phyloP scores from a whole-genome alignment of 2,329 filamentous ascomycete species.

The Sarocladium brachiariae region DNA sequence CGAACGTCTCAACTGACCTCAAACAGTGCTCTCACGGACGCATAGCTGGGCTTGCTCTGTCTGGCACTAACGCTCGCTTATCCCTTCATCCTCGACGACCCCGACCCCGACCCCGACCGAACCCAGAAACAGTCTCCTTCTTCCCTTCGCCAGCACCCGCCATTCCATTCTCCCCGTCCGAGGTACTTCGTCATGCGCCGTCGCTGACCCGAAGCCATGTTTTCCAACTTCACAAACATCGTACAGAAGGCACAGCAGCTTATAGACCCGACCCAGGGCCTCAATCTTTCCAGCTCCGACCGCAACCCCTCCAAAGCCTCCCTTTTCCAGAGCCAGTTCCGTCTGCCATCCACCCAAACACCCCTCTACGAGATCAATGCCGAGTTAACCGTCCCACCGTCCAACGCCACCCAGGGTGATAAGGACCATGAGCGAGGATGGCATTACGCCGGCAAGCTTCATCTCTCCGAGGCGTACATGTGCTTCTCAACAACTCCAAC shows the following conservation, averaged over 20 bases:
- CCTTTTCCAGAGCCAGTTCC: conserved; percentile 93
- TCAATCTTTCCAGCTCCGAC: conserved; percentile 66
- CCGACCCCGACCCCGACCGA: conserved; percentile 10
- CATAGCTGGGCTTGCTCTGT: conserved; percentile 6
- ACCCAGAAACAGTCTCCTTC: conserved; percentile 11
- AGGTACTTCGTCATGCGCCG: conserved; percentile 33
- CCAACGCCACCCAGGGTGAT: conserved; percentile 63
- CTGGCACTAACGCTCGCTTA: conserved; percentile 5
- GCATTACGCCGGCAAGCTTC: conserved; percentile 86
- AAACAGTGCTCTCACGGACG: neutral
- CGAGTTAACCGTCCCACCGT: conserved; percentile 79
- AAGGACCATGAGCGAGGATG: conserved; percentile 68
- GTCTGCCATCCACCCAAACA: conserved; percentile 84
- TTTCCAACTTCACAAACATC: conserved; percentile 63
- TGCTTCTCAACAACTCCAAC: conserved; percentile 94
- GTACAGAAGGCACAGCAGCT: conserved; percentile 94
- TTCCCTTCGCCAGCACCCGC: conserved; percentile 11
- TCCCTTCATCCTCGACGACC: neutral
- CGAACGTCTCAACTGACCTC: neutral
- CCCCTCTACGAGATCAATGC: conserved; percentile 95
- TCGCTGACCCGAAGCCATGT: conserved; percentile 41
- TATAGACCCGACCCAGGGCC: conserved; percentile 80
- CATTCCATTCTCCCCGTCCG: conserved; percentile 10
- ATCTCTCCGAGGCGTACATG: conserved; percentile 88
- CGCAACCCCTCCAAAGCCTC: conserved; percentile 82